Conservation (phyloP, 192 early-diverging fungal genomes). For the Entomortierella beljakovae region DNA sequence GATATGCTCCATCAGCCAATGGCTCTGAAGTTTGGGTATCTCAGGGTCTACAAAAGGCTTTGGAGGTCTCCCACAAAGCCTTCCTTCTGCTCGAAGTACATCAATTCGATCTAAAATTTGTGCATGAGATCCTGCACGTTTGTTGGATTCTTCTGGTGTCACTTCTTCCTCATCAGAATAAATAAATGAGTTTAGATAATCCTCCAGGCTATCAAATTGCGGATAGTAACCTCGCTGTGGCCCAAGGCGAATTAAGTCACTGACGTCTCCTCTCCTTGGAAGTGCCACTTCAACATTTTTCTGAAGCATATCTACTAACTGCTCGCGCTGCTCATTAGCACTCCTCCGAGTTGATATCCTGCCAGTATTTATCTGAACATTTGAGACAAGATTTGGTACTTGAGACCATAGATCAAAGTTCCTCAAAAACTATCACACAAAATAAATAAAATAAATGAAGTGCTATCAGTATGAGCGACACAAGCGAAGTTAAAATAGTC, state of each 20-base stretch:
- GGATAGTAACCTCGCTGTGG: slow-evolving; percentile 2
- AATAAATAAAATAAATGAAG: slow-evolving; percentile 1
- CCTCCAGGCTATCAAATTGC: slow-evolving; percentile 47
- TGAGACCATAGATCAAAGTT: slow-evolving; percentile 61
- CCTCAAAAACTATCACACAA: slow-evolving; percentile 25
- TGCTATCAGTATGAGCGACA: background rate
- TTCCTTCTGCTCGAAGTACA: slow-evolving; percentile 56
- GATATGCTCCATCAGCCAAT: slow-evolving; percentile 59
- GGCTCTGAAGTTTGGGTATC: slow-evolving; percentile 53
- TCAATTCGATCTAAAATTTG: slow-evolving; percentile 57
- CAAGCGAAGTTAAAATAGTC: background rate
- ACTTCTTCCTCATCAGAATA: slow-evolving; percentile 73
- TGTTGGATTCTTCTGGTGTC: slow-evolving; percentile 57
- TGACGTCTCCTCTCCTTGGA: slow-evolving; percentile 14
- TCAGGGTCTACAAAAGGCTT: slow-evolving; percentile 54
- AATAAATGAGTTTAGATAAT: slow-evolving; percentile 66
- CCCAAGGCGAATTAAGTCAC: slow-evolving; percentile 17
- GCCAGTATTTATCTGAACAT: slow-evolving; percentile 48
- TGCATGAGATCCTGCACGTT: slow-evolving; percentile 52
- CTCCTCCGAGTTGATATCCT: slow-evolving; percentile 59
- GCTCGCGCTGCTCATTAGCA: slow-evolving; percentile 54
- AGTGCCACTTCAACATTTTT: slow-evolving; percentile 49
- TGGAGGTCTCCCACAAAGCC: slow-evolving; percentile 51
- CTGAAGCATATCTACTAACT: slow-evolving; percentile 60
- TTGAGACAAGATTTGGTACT: slow-evolving; percentile 58